Conservation (phyloP, 352 stramenopile species). For the Pythium insidiosum region DNA sequence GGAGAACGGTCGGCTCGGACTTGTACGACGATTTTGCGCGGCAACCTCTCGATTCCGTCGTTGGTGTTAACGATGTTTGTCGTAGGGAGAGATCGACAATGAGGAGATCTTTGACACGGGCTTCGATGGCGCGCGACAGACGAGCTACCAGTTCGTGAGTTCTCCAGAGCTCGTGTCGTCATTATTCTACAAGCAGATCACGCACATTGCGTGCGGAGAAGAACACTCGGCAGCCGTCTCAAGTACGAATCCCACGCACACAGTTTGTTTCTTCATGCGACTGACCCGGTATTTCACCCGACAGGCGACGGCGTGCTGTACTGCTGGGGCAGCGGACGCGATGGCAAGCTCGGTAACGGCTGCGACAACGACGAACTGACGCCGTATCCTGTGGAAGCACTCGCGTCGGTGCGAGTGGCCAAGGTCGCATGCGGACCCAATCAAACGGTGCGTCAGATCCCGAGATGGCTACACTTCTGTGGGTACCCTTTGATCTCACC, state of each 20-base stretch:
- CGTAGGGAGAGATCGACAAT: constrained; percentile 65
- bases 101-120: constrained; percentile 52
- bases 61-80: too few species aligned
- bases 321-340: constrained; percentile 53
- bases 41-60: too few species aligned
- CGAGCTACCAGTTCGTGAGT: constrained; percentile 53
- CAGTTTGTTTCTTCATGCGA: neutral
- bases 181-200: constrained; percentile 38
- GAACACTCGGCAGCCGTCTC: constrained; percentile 58
- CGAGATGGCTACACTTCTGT: too few species aligned
- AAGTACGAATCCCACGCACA: constrained; percentile 6
- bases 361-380: constrained; percentile 42
- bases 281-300: neutral
- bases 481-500: constrained; percentile 2
- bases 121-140: constrained; percentile 59
- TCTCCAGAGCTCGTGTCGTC: constrained; percentile 35
- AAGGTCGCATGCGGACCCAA: constrained; percentile 36
- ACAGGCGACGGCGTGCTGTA: constrained; percentile 52
- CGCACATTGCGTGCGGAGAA: constrained; percentile 46
- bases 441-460: constrained; percentile 66
- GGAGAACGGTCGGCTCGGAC: constrained; percentile 50
- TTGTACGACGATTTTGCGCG: too few species aligned
- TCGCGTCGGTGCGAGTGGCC: constrained; percentile 49
- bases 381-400: constrained; percentile 37
- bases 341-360: constrained; percentile 67